These are phyloP conservation scores for Aspergillus sp. DNA, from an alignment of 2,329 filamentous ascomycete genomes.

Conservation along the genomic window DNA sequence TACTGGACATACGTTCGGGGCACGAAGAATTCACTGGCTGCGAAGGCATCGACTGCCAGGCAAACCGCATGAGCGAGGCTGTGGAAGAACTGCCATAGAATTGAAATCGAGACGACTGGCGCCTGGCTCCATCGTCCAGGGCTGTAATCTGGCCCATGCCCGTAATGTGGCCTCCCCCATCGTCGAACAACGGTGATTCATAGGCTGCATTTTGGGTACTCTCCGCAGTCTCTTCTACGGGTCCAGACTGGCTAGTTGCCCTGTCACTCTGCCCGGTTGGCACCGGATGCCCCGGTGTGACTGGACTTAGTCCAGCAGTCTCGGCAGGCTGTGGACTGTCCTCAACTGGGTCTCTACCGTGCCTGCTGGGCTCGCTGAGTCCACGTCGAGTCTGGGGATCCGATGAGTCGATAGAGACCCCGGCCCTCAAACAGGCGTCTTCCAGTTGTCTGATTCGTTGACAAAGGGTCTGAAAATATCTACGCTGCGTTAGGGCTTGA, in stretches of 20 bases:
- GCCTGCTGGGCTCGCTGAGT: too few species aligned
- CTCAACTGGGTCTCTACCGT: neutral
- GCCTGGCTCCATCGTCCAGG: neutral
- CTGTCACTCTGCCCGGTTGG: neutral
- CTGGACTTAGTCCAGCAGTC: neutral
- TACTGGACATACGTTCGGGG: neutral
- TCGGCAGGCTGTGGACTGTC: neutral
- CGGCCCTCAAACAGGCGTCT: neutral
- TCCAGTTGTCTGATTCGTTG: conserved; percentile 4
- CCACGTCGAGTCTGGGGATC: neutral
- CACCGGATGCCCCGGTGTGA: too few species aligned
- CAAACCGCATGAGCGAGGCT: conserved; percentile 8
- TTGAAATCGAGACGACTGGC: neutral
- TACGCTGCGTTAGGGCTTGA: neutral
- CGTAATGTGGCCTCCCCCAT: neutral
- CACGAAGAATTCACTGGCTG: neutral
- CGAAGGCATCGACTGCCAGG: conserved; percentile 1
- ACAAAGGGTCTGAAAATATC: neutral
- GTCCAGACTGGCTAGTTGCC: neutral
- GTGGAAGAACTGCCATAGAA: conserved; percentile 8
- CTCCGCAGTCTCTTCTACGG: neutral
- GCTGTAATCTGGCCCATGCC: conserved; percentile 3
- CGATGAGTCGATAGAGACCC: neutral
- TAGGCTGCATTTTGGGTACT: neutral
- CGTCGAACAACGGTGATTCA: conserved; percentile 1